These are phyloP conservation scores for Verticillium dahliae DNA, from an alignment of 2,329 filamentous ascomycete genomes.

Conservation along the genomic window DNA sequence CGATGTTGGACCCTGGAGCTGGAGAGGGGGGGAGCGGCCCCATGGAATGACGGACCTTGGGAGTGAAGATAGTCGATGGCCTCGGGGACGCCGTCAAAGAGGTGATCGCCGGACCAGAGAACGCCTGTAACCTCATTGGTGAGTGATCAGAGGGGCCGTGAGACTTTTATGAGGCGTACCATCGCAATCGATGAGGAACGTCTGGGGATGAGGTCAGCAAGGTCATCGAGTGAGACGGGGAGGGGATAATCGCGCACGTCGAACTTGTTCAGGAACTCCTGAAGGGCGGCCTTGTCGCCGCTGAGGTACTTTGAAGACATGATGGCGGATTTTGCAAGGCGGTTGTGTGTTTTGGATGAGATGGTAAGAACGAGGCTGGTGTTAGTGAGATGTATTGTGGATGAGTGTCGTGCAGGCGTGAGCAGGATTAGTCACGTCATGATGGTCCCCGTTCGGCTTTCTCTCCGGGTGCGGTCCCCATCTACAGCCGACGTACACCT, in stretches of 20 bases:
- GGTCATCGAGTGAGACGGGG: conserved; percentile 1
- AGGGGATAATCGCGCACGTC: conserved; percentile 60
- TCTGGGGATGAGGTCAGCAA: conserved; percentile 39
- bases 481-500: background rate
- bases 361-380: background rate
- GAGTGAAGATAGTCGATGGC: conserved; percentile 77
- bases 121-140: conserved; percentile 57
- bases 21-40: background rate
- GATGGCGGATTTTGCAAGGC: background rate
- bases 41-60: conserved; percentile 49
- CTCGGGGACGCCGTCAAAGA: conserved; percentile 80
- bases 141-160: conserved; percentile 1
- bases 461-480: background rate
- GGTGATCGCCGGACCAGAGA: conserved; percentile 89
- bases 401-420: background rate
- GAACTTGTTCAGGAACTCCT: conserved; percentile 81
- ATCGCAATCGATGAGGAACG: conserved; percentile 95
- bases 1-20: background rate
- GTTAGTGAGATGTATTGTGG: background rate
- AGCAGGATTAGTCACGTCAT: background rate
- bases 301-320: conserved; percentile 62
- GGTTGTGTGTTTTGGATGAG: background rate
- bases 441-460: background rate
- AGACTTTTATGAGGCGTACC: conserved; percentile 46
- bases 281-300: conserved; percentile 69